These are phyloP conservation scores for Fusarium hainanense DNA, from an alignment of 2,329 filamentous ascomycete genomes.

Conservation along the genomic window DNA sequence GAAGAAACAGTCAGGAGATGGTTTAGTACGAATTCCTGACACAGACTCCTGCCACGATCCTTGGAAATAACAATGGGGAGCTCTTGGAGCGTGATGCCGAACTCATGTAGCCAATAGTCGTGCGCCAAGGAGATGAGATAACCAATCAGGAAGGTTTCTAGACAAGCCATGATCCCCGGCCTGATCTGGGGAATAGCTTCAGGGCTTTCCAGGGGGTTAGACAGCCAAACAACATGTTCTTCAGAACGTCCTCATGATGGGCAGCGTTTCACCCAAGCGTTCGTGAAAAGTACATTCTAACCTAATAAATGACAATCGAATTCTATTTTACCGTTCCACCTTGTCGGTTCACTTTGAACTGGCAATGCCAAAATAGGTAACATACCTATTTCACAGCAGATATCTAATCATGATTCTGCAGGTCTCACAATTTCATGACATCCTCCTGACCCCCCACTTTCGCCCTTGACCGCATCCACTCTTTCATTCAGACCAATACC, in stretches of 20 bases:
- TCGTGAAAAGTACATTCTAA: background rate
- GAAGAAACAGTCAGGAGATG: constrained; percentile 41
- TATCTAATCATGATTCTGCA: constrained; percentile 23
- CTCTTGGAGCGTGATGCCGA: constrained; percentile 11
- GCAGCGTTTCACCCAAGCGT: background rate
- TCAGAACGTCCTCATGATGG: constrained; percentile 12
- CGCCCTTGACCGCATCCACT: constrained; percentile 35
- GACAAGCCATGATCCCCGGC: background rate
- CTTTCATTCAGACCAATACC: constrained; percentile 24
- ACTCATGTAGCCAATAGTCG: constrained; percentile 18
- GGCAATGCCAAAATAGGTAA: background rate
- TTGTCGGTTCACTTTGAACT: background rate
- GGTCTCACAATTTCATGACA: constrained; percentile 42
- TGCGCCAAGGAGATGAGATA: background rate
- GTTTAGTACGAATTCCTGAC: constrained; percentile 35
- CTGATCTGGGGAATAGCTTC: constrained; percentile 35
- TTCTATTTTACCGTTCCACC: rapidly evolving
- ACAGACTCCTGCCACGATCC: constrained; percentile 41
- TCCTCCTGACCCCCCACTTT: constrained; percentile 44
- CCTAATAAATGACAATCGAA: too few relatives aligned
- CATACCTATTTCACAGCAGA: constrained; percentile 9
- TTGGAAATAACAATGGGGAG: constrained; percentile 30
- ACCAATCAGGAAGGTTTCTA: constrained; percentile 18
- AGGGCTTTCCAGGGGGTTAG: constrained; percentile 21
- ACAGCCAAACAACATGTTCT: background rate